Evolutionary conservation across 805 yeast genomes (phyloP).

Genomic region (Phaffomyces antillensis): DNA sequence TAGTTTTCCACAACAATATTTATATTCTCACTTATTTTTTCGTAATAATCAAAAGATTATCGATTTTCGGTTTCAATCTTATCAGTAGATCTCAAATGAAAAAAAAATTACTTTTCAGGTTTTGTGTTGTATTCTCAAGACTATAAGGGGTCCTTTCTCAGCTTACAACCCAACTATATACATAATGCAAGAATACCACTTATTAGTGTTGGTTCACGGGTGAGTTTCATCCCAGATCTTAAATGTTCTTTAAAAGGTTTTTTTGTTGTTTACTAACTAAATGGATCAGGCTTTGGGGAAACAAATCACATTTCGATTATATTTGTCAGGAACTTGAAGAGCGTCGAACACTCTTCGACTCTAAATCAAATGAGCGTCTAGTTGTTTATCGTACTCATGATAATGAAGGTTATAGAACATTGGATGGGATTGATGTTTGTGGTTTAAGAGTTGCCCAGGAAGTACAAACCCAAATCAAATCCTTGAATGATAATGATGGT

Average conservation of each 20-base stretch:
- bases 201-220: slow-evolving; percentile 13
- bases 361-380: slow-evolving; percentile 12
- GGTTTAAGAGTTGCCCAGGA: slow-evolving; percentile 72
- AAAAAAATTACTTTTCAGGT: background rate
- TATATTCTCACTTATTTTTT: too few relatives aligned
- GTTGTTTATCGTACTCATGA: slow-evolving; percentile 18
- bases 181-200: slow-evolving; percentile 4
- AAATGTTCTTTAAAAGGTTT: too few relatives aligned
- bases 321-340: slow-evolving; percentile 40
- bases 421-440: slow-evolving; percentile 83
- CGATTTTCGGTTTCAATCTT: too few relatives aligned
- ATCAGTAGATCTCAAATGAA: too few relatives aligned
- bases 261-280: background rate
- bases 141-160: too few relatives aligned
- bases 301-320: slow-evolving; percentile 57
- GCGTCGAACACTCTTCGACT: slow-evolving; percentile 19
- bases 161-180: too few relatives aligned
- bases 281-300: slow-evolving; percentile 68
- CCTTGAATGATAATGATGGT: slow-evolving; percentile 21
- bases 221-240: background rate
- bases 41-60: background rate
- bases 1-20: background rate
- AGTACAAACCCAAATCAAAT: slow-evolving; percentile 36
- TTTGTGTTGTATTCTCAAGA: background rate
- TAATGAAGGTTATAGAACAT: slow-evolving; percentile 58